Conservation (phyloP, 331 rosid genomes). For the Malus hybrid region DNA sequence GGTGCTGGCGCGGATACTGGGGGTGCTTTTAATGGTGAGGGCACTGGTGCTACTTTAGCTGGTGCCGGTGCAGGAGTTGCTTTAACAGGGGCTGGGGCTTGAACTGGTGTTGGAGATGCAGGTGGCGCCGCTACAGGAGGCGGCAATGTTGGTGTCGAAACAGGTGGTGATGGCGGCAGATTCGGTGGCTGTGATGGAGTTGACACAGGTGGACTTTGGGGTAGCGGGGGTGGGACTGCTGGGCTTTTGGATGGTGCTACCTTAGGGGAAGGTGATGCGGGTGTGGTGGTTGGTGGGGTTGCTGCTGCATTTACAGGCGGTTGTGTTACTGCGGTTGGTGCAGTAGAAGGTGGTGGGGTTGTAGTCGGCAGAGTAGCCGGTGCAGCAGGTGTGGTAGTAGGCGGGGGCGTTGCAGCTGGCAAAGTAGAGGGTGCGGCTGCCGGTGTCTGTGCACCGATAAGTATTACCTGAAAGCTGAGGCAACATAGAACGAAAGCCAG, state of each 20-base stretch:
- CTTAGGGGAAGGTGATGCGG: conserved; percentile 51
- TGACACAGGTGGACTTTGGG: conserved; percentile 46
- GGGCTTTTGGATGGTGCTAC: conserved; percentile 48
- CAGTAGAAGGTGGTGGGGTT: conserved; percentile 24
- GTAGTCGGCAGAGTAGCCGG: conserved; percentile 24
- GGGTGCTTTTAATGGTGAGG: conserved; percentile 32
- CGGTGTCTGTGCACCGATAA: conserved; percentile 45
- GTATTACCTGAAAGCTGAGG: conserved; percentile 27
- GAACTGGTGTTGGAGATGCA: conserved; percentile 57
- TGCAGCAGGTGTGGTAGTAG: conserved; percentile 33
- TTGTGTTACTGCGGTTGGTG: conserved; percentile 32
- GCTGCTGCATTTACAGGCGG: conserved; percentile 32
- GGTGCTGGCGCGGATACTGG: conserved; percentile 47
- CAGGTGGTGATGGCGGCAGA: conserved; percentile 5
- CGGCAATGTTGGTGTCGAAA: conserved; percentile 21
- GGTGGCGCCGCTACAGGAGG: conserved; percentile 47
- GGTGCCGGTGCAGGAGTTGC: conserved; percentile 64
- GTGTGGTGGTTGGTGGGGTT: conserved; percentile 29
- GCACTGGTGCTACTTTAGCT: conserved; percentile 37
- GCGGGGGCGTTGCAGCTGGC: conserved; percentile 29
- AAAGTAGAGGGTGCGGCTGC: conserved; percentile 23
- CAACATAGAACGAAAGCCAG: conserved; percentile 28
- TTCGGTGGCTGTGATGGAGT: conserved; percentile 53
- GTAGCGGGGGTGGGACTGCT: conserved; percentile 42
- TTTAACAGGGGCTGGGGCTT: conserved; percentile 51